A percentile compares a stretch with the other conserved stretches of the same genome.
phyloP scores from a whole-genome alignment of 2,329 filamentous ascomycete genomes.

The Alternaria angustiovoidea region DNA sequence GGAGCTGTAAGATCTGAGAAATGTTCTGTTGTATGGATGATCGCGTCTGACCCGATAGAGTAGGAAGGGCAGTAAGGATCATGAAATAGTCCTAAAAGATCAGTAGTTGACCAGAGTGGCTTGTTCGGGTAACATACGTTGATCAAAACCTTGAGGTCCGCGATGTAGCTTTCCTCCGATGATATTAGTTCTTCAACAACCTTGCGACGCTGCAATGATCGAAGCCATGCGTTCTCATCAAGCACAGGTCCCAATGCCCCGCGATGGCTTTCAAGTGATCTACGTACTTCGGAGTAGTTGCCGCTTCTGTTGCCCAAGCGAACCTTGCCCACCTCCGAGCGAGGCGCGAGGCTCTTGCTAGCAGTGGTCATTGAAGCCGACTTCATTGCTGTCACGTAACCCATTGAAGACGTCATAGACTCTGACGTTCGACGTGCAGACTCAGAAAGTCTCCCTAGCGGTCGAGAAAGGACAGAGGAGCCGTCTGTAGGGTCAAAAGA shows the following conservation, averaged over 20 bases:
- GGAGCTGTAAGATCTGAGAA: conserved; percentile 79
- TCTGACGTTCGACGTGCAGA: conserved; percentile 51
- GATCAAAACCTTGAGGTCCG: conserved; percentile 83
- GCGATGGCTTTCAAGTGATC: conserved; percentile 65
- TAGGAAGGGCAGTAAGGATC: conserved; percentile 74
- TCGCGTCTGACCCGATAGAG: conserved; percentile 69
- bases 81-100: conserved; percentile 54
- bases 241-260: conserved; percentile 56
- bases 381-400: conserved; percentile 80
- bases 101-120: neutral
- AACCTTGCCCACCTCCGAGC: conserved; percentile 63
- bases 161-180: conserved; percentile 89
- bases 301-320: conserved; percentile 68
- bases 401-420: conserved; percentile 78
- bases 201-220: conserved; percentile 77
- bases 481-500: conserved; percentile 41
- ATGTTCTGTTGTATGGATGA: conserved; percentile 81
- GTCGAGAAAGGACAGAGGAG: conserved; percentile 17
- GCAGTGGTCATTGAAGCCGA: conserved; percentile 81
- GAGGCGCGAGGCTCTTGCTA: conserved; percentile 72
- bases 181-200: conserved; percentile 85
- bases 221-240: conserved; percentile 74
- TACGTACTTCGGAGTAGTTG: conserved; percentile 67
- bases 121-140: conserved; percentile 68
- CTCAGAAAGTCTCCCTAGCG: conserved; percentile 16